Conservation (phyloP, 306 rosid species). For the Alnus rubra region DNA sequence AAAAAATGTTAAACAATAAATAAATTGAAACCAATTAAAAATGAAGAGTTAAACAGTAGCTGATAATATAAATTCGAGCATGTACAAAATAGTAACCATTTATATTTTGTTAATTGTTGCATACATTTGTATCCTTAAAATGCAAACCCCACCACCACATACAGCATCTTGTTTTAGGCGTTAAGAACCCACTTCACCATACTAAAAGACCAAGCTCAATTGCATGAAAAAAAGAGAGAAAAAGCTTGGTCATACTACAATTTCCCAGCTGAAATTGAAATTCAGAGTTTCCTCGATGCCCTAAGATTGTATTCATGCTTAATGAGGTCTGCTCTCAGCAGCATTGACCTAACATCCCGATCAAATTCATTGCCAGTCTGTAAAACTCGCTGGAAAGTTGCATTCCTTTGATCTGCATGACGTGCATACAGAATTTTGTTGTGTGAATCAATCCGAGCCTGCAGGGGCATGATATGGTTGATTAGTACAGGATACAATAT, state of each 20-base stretch:
- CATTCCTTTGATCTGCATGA: slow-evolving; percentile 96
- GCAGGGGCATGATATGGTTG: slow-evolving; percentile 34
- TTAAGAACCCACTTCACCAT: slow-evolving; percentile 19
- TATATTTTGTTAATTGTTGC: slow-evolving; percentile 30
- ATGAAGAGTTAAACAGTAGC: slow-evolving; percentile 20
- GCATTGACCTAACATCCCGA: slow-evolving; percentile 81
- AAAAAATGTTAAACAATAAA: background rate
- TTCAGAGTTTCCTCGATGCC: slow-evolving; percentile 71
- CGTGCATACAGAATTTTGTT: slow-evolving; percentile 93
- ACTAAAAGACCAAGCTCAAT: slow-evolving; percentile 15
- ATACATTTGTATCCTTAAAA: slow-evolving; percentile 32
- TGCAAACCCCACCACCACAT: slow-evolving; percentile 30
- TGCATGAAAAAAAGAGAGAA: background rate
- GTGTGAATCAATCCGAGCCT: slow-evolving; percentile 99
- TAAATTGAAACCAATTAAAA: background rate
- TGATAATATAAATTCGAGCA: slow-evolving; percentile 28
- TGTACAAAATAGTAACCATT: slow-evolving; percentile 47
- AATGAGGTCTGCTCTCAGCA: slow-evolving; percentile 87
- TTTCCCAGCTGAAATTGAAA: background rate
- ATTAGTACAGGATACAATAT: slow-evolving; percentile 4
- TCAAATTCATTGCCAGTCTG: slow-evolving; percentile 84
- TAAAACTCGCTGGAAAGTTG: slow-evolving; percentile 89
- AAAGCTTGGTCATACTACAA: slow-evolving; percentile 24
- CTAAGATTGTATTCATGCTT: slow-evolving; percentile 75
- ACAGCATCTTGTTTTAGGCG: slow-evolving; percentile 14